Evolutionary conservation across 176 grass and related monocot genomes (phyloP), one percentile per base, ranked within the genome.

Genomic region (Avena eriantha): DNA sequence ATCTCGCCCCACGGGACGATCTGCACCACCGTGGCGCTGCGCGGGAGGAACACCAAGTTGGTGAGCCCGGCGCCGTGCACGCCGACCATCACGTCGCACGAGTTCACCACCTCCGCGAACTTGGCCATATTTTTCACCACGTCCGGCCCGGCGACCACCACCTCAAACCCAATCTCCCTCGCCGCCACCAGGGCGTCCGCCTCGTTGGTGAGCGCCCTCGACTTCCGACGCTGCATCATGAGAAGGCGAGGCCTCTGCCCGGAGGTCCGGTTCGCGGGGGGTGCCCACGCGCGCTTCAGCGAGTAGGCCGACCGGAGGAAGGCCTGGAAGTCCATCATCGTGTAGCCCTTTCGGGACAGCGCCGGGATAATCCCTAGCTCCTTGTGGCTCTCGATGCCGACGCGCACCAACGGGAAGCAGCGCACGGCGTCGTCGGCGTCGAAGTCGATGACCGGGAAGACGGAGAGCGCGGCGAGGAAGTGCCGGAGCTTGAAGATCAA

Each of bases 1-100:
- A 97, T 15, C 29, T 36, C 82, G 0, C 95, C 92, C 58, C 93
- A 92, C 8, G 92, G 95, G 39, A 97, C 55, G 76, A 97, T 90
- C 82, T 97, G 95, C 69, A 97, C 60, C 0, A 95, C 0, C 1
- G 91, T 92, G 36, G 60, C 90, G 55, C 94, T 90, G 34, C 60
- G 61, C 1, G 74, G 74, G 49, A 77, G 74, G 74, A 77, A 77
- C 49, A 77, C 74, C 26, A 77, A 0, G 74, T 77, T 77, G 74
- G 74, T 77, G 15, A 77, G 74, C 29, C 74, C 74, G 29, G 74
- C 74, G 26, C 74, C 74, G 4, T 77, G 74, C 49, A 77, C 74
- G 26, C 49, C 74, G 49, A 77, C 2, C 8, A 77, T 77, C 74
- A 77, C 74, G 29, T 77, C 74, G 74, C 26, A 34, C 17, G 74